Evolutionary conservation across 169 alveolate genomes (phyloP), one percentile per base, ranked within the genome.

Genomic region (Cyclospora cayetanensis): DNA sequence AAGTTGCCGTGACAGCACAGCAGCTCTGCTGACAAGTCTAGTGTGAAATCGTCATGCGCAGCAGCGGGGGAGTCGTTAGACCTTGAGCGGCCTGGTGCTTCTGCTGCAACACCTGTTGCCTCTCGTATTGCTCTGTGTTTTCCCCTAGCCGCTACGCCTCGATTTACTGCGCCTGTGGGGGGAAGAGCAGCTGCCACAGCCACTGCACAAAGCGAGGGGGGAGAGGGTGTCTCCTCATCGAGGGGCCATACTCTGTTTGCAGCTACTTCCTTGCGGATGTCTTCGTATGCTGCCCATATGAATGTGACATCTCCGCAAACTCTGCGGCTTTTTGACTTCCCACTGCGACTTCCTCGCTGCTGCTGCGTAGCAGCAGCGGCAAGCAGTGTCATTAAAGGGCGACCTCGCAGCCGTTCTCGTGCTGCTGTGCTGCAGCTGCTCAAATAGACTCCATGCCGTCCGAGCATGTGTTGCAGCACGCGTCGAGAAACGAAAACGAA

Each of bases 291-390:
- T 11, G 87, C 87, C 87, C 87, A 77, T n/a, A 53, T 70, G 50
- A 46, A 77, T 12, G 87, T 70, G 39, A 43, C 50, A 43, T 77
- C 87, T 77, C 87, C 87, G 15, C 87, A 77, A 12, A 77, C 68
- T 29, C 68, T 42, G 39, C 87, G 70, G 31, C 52, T 43, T n/a
- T 77, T 77, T 43, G 50, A 25, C 50, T 77, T 77, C 5, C 87
- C 18, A 18, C 52, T 37, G 25, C 87, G 43, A 11, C 70, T 43
- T 11, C 87, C 87, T 20, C 87, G 70, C 87, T 77, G 87, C 87
- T 77, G 87, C 87, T 77, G 87, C 50, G 70, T 29, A 50, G 87
- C 87, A 50, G 87, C 87, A 77, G 87, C 87, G 35, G 87, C 87
- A 43, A 77, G 87, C 1, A 77, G 87, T 1, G 87, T 77, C 87